Base-by-base conservation (phyloP, 495 filamentous ascomycete species). In the Xylaria venustula region DNA sequence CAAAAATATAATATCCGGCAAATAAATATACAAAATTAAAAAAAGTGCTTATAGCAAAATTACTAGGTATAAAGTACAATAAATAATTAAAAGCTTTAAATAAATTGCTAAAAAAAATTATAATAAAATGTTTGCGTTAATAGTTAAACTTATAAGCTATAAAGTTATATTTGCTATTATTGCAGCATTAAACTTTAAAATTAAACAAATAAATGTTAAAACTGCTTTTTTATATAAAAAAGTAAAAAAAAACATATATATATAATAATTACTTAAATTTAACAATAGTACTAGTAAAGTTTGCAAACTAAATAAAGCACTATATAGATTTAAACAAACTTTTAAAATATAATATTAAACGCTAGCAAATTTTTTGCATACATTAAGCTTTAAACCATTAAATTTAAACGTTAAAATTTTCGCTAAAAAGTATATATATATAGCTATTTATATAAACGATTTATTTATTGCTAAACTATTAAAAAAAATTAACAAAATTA, bases 11-110 rank as follows among this genome's bases (percentile, higher is more conserved):
- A 34, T 34, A 30, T 5, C 4, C n/a, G 37, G n/a, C 5, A 53
- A 53, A 53, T 53, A 40, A 12, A 12, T 53, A 4, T 53, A 53
- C 37, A 53, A 53, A 40, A 40, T 53, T 34, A 53, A 53, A 37
- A n/a, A 7, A 40, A 28, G 11, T 20, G 8, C 22, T 17, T 19
- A 53, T 37, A 37, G 14, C 2, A 53, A 34, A 34, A 22, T n/a
- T n/a, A n/a, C n/a, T n/a, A n/a, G n/a, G n/a, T n/a, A n/a, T n/a
- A n/a, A n/a, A n/a, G n/a, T n/a, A 37, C 22, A 34, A 22, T 53
- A 19, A 14, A 9, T 53, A 53, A 30, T 58, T 17, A 44, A 58
- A 7, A 60, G 34, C 23, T 46, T 47, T 61, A 52, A 41, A 41
- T 49, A 49, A 40, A 40, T 52, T 37, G 22, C 11, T 52, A 60